A percentile compares a stretch with the other conserved stretches of the same genome.
Evolutionary conservation across 345 rosid genomes (phyloP).

Genomic region (Kandelia obovata): DNA sequence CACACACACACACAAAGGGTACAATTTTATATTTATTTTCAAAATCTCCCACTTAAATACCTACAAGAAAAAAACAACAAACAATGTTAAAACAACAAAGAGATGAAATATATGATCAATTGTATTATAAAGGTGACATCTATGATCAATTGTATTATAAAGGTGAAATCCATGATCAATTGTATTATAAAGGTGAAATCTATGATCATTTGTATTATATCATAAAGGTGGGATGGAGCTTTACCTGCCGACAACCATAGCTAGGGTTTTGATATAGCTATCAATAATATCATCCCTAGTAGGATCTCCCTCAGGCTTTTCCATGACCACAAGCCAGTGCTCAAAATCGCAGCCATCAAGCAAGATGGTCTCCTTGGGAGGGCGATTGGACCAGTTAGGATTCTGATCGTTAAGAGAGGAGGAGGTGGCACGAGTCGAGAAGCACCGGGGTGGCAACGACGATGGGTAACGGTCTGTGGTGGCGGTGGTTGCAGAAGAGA

Average conservation of each 20-base stretch:
- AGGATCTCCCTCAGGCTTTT: constrained; percentile 53
- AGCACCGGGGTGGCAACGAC: constrained; percentile 18
- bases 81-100: too few species aligned
- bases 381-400: constrained; percentile 92
- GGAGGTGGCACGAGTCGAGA: constrained; percentile 47
- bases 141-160: too few species aligned
- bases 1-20: too few species aligned
- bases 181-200: too few species aligned
- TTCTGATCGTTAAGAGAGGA: constrained; percentile 68
- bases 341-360: constrained; percentile 93
- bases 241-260: constrained; percentile 69
- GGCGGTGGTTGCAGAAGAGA: constrained; percentile 7
- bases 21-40: too few species aligned
- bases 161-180: too few species aligned
- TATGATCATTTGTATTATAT: too few species aligned
- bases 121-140: too few species aligned
- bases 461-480: constrained; percentile 12
- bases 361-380: constrained; percentile 87
- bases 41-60: background rate
- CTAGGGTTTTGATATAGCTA: constrained; percentile 64
- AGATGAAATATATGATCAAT: too few species aligned
- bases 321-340: constrained; percentile 96
- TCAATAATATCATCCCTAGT: constrained; percentile 88
- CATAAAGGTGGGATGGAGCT: background rate
- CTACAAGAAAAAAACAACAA: background rate